These are phyloP conservation scores for Aspergillus sp. DNA, from an alignment of 2,329 filamentous ascomycete species.

Conservation along the genomic window DNA sequence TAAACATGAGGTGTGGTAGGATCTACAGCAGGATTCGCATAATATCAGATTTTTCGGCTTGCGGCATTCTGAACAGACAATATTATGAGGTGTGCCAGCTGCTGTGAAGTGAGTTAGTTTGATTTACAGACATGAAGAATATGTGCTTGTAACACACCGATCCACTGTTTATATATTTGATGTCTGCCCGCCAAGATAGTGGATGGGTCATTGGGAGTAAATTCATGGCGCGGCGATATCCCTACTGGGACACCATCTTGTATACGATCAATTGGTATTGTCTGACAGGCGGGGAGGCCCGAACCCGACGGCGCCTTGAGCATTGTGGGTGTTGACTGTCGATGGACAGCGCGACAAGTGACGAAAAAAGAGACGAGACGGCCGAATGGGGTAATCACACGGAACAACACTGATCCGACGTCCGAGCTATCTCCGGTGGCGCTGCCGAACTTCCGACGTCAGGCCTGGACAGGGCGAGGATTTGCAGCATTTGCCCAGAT, in stretches of 20 bases:
- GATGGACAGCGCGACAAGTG: neutral
- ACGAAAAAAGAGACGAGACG: neutral
- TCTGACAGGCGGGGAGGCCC: too few relatives aligned
- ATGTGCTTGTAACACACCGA: conserved; percentile 15
- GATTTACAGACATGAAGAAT: neutral
- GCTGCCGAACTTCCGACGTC: neutral
- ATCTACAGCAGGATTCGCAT: conserved; percentile 33
- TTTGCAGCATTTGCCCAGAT: too few relatives aligned
- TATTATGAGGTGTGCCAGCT: conserved; percentile 29
- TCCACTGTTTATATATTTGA: conserved; percentile 31
- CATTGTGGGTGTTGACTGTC: neutral
- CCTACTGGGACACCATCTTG: neutral
- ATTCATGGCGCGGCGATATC: neutral
- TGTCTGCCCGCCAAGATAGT: conserved; percentile 21
- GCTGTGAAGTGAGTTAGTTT: conserved; percentile 15
- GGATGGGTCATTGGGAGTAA: neutral
- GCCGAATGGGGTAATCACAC: neutral
- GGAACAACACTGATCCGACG: neutral
- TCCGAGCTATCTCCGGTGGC: neutral
- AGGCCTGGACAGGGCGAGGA: neutral
- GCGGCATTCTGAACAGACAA: conserved; percentile 30
- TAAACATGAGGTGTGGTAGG: conserved; percentile 30
- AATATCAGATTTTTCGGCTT: conserved; percentile 25
- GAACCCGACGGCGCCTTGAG: neutral
- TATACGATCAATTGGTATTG: neutral